Percentiles rank a stretch among this genome's conserved stretches.
Evolutionary conservation across 768 basidiomycete genomes (phyloP).

Genomic region (Epithele typhae): DNA sequence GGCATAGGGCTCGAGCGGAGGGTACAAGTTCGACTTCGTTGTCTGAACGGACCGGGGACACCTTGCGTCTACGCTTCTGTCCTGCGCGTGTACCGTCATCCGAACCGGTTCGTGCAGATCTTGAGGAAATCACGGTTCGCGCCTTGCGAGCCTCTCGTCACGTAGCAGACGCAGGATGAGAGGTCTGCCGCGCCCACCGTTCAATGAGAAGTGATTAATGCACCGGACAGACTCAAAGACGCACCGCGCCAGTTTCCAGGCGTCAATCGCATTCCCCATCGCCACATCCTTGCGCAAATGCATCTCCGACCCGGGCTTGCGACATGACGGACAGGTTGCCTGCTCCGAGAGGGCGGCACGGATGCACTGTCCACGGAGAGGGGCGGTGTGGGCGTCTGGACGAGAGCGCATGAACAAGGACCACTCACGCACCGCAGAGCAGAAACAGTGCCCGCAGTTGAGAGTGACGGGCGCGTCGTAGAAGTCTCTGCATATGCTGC

Average conservation of each 20-base stretch:
- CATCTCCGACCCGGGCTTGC: conserved; percentile 52
- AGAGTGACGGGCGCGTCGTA: conserved; percentile 72
- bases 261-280: conserved; percentile 64
- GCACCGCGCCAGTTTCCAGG: conserved; percentile 73
- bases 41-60: conserved; percentile 4
- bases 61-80: conserved; percentile 21
- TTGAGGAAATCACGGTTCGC: not conserved
- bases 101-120: not conserved
- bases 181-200: conserved; percentile 8
- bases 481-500: conserved; percentile 72
- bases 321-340: conserved; percentile 71
- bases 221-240: conserved; percentile 10
- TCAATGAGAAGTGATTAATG: too few species aligned
- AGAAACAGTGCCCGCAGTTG: conserved; percentile 78
- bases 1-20: conserved; percentile 7
- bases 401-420: not conserved
- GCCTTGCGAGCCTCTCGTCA: conserved; percentile 5
- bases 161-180: conserved; percentile 13
- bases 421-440: conserved; percentile 54
- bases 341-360: conserved; percentile 52
- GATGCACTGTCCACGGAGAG: conserved; percentile 51
- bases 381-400: not conserved
- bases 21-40: not conserved
- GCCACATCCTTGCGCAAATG: conserved; percentile 64
- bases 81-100: not conserved